These are phyloP conservation scores for Pseudocercospora eumusae DNA, from an alignment of 2,329 filamentous ascomycete genomes.

Conservation along the genomic window DNA sequence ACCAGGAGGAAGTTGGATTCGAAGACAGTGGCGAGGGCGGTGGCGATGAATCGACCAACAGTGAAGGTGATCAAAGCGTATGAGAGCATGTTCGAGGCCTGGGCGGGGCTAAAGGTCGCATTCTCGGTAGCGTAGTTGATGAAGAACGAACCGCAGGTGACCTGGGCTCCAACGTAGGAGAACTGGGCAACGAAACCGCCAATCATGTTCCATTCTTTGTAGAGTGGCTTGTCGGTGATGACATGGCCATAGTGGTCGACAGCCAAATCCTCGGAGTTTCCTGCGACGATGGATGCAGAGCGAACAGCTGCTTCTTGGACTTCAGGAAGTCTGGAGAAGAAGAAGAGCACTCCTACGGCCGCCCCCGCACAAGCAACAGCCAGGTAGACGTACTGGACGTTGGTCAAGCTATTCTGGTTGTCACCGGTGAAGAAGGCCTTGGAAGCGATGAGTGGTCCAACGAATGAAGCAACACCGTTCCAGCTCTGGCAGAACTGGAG, in stretches of 20 bases:
- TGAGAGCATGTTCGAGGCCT: slow-evolving; percentile 43
- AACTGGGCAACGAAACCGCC: slow-evolving; percentile 41
- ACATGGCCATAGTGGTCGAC: slow-evolving; percentile 37
- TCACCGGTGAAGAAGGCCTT: slow-evolving; percentile 43
- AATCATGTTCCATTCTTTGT: slow-evolving; percentile 47
- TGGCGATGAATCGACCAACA: slow-evolving; percentile 45
- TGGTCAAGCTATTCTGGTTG: slow-evolving; percentile 39
- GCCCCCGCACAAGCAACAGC: slow-evolving; percentile 43
- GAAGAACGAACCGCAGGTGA: slow-evolving; percentile 39
- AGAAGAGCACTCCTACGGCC: slow-evolving; percentile 41
- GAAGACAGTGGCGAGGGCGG: slow-evolving; percentile 39
- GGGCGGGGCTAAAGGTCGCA: slow-evolving; percentile 33
- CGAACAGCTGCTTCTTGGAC: slow-evolving; percentile 34
- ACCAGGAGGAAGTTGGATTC: slow-evolving; percentile 43
- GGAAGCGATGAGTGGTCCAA: slow-evolving; percentile 44
- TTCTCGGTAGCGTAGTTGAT: slow-evolving; percentile 46
- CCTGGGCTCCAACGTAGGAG: slow-evolving; percentile 1
- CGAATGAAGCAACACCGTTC: slow-evolving; percentile 45
- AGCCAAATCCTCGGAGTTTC: slow-evolving; percentile 35
- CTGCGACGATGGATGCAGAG: slow-evolving; percentile 35
- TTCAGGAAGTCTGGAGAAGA: slow-evolving; percentile 44
- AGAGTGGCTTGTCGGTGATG: slow-evolving; percentile 39
- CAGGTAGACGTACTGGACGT: slow-evolving; percentile 45
- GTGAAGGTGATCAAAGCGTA: slow-evolving; percentile 45
- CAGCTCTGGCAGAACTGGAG: slow-evolving; percentile 46